Base-by-base conservation (phyloP, 306 rosid species). In the Astragalus membranaceus region DNA sequence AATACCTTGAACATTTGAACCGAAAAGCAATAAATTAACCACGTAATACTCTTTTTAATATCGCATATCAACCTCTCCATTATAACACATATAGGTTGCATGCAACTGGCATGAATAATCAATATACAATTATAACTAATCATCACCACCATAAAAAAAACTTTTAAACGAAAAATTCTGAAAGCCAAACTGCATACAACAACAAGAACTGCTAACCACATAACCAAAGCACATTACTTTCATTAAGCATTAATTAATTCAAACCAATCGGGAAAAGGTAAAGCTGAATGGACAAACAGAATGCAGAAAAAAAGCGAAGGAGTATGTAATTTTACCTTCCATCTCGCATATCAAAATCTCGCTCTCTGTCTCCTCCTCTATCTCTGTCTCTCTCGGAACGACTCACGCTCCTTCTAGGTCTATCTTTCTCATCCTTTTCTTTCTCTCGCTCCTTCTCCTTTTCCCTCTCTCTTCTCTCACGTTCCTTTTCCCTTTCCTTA, bases 281-380 rank as follows among this genome's bases (percentile, higher is more conserved):
- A 49, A 43, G 44, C 52, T 5, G 37, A 71, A 59, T 49, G 26
- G 65, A 35, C 11, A 66, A 51, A 41, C 10, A 43, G 37, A 43
- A 12, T 44, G 55, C 64, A 52, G 10, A 51, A 57, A 16, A 60
- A 20, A 47, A 0, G 10, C 5, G 5, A 53, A 53, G 13, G 37
- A 37, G 36, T 55, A 26, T 57, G 32, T 26, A 51, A 62, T 61
- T 17, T 62, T 84, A 93, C 98, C 94, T 82, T 88, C 76, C 81
- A 20, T 90, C 98, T 58, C 91, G 78, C 51, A 32, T 33, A 71
- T 88, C 94, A 42, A 85, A 49, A 64, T 90, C 93, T 63, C 88
- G 84, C 12, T 86, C 98, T 75, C 88, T 79, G 12, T 39, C 44
- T 15, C 83, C 96, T 69, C 85, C 98, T 74, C 90, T 77, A 7